Percentiles rank a stretch among this genome's conserved stretches.
phyloP scores from a whole-genome alignment of 2,329 filamentous ascomycete genomes.

The Aureobasidium sp. region DNA sequence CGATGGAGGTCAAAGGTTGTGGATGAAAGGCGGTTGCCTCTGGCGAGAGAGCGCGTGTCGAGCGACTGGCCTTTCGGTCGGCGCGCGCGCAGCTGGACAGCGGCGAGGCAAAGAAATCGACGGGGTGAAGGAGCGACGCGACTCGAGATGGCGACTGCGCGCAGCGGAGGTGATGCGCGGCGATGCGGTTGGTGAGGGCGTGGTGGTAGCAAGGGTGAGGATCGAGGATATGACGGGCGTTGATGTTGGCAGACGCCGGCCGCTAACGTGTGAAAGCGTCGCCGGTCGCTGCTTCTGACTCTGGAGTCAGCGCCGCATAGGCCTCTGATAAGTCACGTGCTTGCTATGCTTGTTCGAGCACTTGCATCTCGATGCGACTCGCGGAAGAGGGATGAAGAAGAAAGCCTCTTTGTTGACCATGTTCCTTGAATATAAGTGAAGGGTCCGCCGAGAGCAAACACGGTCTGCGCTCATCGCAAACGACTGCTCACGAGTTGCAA shows the following conservation, averaged over 20 bases:
- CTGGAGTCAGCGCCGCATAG: background rate
- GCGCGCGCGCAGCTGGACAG: slow-evolving; percentile 14
- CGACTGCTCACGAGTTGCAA: background rate
- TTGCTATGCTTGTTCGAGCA: background rate
- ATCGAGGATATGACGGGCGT: slow-evolving; percentile 13
- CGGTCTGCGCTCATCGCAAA: background rate
- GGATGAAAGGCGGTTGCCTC: slow-evolving; percentile 4
- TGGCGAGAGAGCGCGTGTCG: slow-evolving; percentile 13
- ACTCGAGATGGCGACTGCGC: background rate
- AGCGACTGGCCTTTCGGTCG: slow-evolving; percentile 12
- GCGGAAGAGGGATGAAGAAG: background rate
- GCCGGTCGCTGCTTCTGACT: background rate
- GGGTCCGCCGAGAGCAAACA: background rate
- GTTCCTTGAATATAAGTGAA: background rate
- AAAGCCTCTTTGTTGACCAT: background rate
- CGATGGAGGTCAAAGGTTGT: background rate
- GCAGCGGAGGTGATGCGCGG: background rate
- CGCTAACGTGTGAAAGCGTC: background rate
- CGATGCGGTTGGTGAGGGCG: background rate
- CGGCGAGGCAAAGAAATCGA: slow-evolving; percentile 1
- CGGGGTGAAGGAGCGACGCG: background rate
- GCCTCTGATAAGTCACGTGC: background rate
- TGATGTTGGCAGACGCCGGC: background rate
- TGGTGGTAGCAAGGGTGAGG: background rate
- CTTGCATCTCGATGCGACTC: background rate